Evolutionary conservation across 2,329 filamentous ascomycete genomes (phyloP).

Genomic region (Aspergillus tanneri): DNA sequence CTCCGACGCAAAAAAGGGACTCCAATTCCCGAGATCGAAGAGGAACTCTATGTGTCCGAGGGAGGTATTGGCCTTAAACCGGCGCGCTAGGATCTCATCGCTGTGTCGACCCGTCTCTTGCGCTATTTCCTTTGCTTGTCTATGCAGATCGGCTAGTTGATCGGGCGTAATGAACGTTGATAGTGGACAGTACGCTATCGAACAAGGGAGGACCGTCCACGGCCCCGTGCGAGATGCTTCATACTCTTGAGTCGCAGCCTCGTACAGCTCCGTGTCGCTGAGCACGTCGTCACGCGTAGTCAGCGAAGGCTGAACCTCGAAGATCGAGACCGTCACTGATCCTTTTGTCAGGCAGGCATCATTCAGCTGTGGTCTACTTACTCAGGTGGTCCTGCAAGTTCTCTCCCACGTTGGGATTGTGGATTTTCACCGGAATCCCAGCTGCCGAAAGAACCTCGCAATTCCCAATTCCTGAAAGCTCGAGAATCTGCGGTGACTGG

Average conservation of each 20-base stretch:
- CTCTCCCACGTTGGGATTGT: conserved; percentile 48
- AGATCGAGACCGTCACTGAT: conserved; percentile 28
- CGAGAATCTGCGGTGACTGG: conserved; percentile 59
- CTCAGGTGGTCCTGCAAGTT: conserved; percentile 52
- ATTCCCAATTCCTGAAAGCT: conserved; percentile 61
- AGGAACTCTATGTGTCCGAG: conserved; percentile 53
- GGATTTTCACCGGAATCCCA: conserved; percentile 46
- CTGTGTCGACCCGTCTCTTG: conserved; percentile 4
- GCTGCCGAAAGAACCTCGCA: conserved; percentile 43
- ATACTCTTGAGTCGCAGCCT: conserved; percentile 18
- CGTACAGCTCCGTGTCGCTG: conserved; percentile 4
- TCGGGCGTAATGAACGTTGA: conserved; percentile 6
- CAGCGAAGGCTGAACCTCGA: conserved; percentile 27
- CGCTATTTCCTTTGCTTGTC: conserved; percentile 3
- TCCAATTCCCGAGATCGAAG: conserved; percentile 53
- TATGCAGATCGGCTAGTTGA: conserved; percentile 6
- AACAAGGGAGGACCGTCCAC: conserved; percentile 23
- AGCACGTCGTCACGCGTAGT: conserved; percentile 18
- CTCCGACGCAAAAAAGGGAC: conserved; percentile 36
- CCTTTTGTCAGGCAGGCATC: conserved; percentile 18
- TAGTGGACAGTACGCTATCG: conserved; percentile 22
- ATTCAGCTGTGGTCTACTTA: neutral
- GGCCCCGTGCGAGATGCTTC: conserved; percentile 15
- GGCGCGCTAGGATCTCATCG: conserved; percentile 16
- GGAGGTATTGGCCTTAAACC: conserved; percentile 4